These are phyloP conservation scores for Nasturtium officinale DNA, from an alignment of 345 rosid species.

Conservation along the genomic window DNA sequence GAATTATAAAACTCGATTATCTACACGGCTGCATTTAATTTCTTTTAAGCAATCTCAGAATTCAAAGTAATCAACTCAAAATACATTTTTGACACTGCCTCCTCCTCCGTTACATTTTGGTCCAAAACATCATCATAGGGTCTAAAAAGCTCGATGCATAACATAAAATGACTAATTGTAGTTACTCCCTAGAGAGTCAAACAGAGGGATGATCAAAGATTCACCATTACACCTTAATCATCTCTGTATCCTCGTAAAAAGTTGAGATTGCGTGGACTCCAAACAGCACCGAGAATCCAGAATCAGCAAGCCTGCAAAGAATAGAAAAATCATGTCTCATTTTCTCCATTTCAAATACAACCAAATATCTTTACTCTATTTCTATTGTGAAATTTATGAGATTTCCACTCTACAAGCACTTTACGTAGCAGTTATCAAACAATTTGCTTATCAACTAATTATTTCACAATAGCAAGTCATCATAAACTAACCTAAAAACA, in stretches of 20 bases:
- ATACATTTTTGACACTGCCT: not conserved
- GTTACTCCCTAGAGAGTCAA: not conserved
- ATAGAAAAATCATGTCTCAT: not conserved
- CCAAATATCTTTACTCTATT: not conserved
- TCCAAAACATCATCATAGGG: not conserved
- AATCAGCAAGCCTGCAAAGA: constrained; percentile 24
- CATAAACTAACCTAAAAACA: no score
- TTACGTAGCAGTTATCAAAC: not conserved
- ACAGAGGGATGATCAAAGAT: constrained; percentile 3
- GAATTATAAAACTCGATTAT: not conserved
- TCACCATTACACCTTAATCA: constrained; percentile 13
- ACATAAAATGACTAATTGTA: not conserved
- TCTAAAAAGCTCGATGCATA: not conserved
- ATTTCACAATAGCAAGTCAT: not conserved
- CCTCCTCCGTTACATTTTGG: constrained; percentile 13
- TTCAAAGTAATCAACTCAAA: not conserved
- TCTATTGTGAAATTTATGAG: not conserved
- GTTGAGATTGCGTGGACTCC: constrained; percentile 4
- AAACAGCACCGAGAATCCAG: not conserved
- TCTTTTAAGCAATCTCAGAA: not conserved
- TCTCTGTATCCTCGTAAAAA: not conserved
- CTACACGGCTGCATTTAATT: not conserved
- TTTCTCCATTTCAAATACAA: not conserved
- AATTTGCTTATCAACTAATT: not conserved
- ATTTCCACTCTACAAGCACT: not conserved